Conservation (phyloP, 23 red algal genomes). For the Gracilaria caudata region DNA sequence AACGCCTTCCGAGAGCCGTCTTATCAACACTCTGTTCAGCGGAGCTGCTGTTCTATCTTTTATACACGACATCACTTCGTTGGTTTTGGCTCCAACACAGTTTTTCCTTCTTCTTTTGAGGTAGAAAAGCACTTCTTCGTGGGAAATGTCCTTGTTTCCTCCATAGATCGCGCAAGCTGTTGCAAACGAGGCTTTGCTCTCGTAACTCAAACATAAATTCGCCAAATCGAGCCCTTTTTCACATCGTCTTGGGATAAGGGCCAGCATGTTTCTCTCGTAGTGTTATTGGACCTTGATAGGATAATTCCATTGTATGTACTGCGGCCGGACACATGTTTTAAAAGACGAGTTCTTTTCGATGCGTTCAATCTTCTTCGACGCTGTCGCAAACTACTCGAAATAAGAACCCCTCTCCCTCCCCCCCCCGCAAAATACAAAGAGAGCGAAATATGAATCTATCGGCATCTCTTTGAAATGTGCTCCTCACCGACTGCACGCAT, state of each 20-base stretch:
- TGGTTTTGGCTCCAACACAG: slow-evolving; percentile 40
- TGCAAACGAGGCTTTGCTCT: slow-evolving; percentile 63
- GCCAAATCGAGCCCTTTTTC: slow-evolving; percentile 36
- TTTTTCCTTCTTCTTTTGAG: slow-evolving; percentile 44
- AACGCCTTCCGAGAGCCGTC: slow-evolving; percentile 81
- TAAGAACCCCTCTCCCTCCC: slow-evolving; percentile 68
- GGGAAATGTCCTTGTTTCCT: slow-evolving; percentile 48
- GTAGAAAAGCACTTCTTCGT: slow-evolving; percentile 59
- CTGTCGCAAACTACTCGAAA: slow-evolving; percentile 53
- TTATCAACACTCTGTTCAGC: slow-evolving; percentile 52
- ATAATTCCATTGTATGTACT: slow-evolving; percentile 79
- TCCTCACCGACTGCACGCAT: too few species aligned
- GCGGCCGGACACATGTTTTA: slow-evolving; percentile 69
- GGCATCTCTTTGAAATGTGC: too few species aligned
- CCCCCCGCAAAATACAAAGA: slow-evolving; percentile 33
- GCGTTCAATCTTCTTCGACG: slow-evolving; percentile 8
- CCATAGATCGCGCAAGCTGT: slow-evolving; percentile 76
- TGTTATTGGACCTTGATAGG: slow-evolving; percentile 72
- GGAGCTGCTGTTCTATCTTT: slow-evolving; percentile 61
- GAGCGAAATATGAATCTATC: background rate
- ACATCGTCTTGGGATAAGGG: background rate
- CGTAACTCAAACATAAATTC: slow-evolving; percentile 74
- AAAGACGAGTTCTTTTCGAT: slow-evolving; percentile 39
- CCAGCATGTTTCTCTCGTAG: slow-evolving; percentile 8
- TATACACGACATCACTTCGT: slow-evolving; percentile 69